Conservation (phyloP, 495 filamentous ascomycete species). For the Tuber calosporum region DNA sequence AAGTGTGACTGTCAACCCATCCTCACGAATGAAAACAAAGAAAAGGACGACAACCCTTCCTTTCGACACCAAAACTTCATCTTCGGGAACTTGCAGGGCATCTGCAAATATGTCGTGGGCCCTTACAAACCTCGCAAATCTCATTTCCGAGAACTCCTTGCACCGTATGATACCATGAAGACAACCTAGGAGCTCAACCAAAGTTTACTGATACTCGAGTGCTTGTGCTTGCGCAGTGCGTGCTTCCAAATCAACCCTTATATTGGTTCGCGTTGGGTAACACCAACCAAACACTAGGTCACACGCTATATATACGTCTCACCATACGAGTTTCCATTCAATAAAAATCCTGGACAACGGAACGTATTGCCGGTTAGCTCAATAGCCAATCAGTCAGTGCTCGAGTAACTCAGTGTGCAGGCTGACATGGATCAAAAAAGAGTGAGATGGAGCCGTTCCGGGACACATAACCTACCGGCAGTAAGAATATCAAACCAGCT, state of each 20-base stretch:
- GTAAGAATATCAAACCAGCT: too few relatives aligned
- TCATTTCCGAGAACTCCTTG: background rate
- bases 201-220: background rate
- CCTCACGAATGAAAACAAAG: background rate
- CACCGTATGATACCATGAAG: background rate
- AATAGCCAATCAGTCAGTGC: background rate
- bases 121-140: background rate
- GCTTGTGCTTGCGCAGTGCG: background rate
- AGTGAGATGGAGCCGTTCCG: too few relatives aligned
- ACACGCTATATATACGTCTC: background rate
- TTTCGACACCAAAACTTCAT: background rate
- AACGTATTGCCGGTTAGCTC: background rate
- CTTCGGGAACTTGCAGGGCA: background rate
- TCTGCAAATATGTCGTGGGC: background rate
- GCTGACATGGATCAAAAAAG: too few relatives aligned
- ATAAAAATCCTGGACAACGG: background rate
- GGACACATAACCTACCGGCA: too few relatives aligned
- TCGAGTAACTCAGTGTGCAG: too few relatives aligned
- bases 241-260: background rate
- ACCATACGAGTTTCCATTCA: background rate
- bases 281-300: background rate
- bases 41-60: constrained; percentile 1
- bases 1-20: background rate
- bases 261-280: background rate
- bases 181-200: background rate